Evolutionary conservation across 306 rosid species (phyloP), one percentile per base, ranked within the genome.

Genomic region (Datisca glomerata): DNA sequence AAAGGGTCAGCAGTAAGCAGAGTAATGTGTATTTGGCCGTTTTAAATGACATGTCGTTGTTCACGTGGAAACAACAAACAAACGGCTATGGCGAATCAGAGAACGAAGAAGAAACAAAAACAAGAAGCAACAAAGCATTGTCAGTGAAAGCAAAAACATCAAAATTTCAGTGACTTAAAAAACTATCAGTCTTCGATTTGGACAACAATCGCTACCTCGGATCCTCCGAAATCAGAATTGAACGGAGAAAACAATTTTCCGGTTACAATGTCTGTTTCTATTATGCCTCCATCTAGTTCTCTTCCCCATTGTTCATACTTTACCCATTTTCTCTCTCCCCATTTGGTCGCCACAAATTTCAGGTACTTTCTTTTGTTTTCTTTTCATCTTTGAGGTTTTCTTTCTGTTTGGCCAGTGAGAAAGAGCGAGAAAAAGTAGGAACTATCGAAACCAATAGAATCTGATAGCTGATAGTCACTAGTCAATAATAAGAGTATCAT

Each of bases 201-300:
- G 73, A 68, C 79, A 59, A 55, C 35, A 11, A 23, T 28, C 42
- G 9, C 28, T 8, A 0, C 69, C 49, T 76, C 6, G 69, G n/a
- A 1, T 18, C 45, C 19, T 51, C 71, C 74, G 54, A 51, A 61
- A 50, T 7, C 32, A 6, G n/a, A n/a, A n/a, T n/a, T n/a, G 37
- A 21, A 34, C 16, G 45, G 56, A 50, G 33, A 37, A 33, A 15
- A 21, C 56, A 21, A 50, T 36, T 33, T 24, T 28, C 23, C n/a
- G 9, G 21, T 14, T 13, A 49, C 21, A 12, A 29, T 49, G 42
- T 8, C 4, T 6, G 10, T 7, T 34, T 18, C 42, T 15, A 38
- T 39, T 12, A 13, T 29, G 4, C 6, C 43, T 21, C 2, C 18
- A 6, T 1, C 21, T 38, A 6, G 9, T 7, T 24, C 14, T 14